Base-by-base conservation (phyloP, 2,329 filamentous ascomycete genomes). In the Fusarium verticillioides region DNA sequence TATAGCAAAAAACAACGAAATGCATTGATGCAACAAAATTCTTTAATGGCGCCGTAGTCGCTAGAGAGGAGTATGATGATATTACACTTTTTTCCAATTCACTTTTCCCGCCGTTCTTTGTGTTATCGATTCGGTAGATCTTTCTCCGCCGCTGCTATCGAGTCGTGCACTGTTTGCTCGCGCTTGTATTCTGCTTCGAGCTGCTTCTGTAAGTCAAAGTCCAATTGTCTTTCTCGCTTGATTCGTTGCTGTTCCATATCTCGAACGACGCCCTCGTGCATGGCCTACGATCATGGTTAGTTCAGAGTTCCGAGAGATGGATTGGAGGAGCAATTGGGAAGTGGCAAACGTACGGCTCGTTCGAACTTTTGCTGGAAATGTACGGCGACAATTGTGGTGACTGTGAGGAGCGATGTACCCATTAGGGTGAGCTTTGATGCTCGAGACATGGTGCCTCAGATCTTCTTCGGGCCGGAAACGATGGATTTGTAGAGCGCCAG, bases 231-330 rank as follows among this genome's bases (percentile, higher is more conserved):
- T 82, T 99, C 96, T 75, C 90, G 89, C 84, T 98, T 98, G 74
- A 98, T 82, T 50, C 93, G 91, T 81, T 97, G 95, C 80, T 97
- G 94, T 80, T 98, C 96, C 87, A 98, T 93, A 79, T 99, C 96
- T 73, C 96, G 93, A 73, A 98, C 86, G 46, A 99, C 96, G 49
- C 96, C 96, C 75, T 93, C 90, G 80, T 99, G 96, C 96, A 99
- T 99, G 64, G 94, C 93, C 96, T 96, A 71, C 39, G 18, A 37
- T 46, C 21, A 26, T 26, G 28, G 57, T 75, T 68, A 75, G 70
- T 26, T 63, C 10, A 30, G 40, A 30, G 43, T 28, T n/a, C 9
- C 18, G 12, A 15, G 19, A 12, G 5, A 40, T 19, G 7, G 5
- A 36, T 46, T 3, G 16, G 8, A n/a, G 36, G 21, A 30, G 7